These are phyloP conservation scores for Pleoardoris graminearum DNA, from an alignment of 2,329 filamentous ascomycete species.

Conservation along the genomic window DNA sequence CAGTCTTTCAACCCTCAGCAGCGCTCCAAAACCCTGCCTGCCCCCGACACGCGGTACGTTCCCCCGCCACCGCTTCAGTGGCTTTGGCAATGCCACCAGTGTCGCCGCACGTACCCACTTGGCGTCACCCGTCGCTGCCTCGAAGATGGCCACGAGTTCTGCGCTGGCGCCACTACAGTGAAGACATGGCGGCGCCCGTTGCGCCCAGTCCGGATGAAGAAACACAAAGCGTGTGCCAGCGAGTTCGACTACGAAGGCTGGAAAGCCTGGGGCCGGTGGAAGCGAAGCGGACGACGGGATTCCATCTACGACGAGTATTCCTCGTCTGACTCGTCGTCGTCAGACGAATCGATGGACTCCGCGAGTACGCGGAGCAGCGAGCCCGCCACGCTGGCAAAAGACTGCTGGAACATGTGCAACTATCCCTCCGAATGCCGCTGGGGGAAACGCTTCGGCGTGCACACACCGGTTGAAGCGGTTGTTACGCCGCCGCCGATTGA, in stretches of 20 bases:
- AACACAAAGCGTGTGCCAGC: conserved; percentile 50
- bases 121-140: conserved; percentile 57
- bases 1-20: conserved; percentile 22
- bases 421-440: conserved; percentile 53
- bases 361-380: background rate
- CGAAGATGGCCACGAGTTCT: conserved; percentile 59
- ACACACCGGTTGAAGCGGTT: conserved; percentile 21
- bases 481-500: background rate
- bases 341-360: background rate
- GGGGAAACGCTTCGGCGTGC: conserved; percentile 35
- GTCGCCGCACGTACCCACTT: conserved; percentile 52
- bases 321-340: background rate
- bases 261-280: conserved; percentile 54
- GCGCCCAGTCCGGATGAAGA: conserved; percentile 17
- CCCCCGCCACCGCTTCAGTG: conserved; percentile 47
- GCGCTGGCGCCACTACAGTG: conserved; percentile 50
- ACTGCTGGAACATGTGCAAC: conserved; percentile 52
- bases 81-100: conserved; percentile 60
- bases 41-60: conserved; percentile 22
- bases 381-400: conserved; percentile 18
- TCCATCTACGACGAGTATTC: conserved; percentile 23
- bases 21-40: conserved; percentile 7
- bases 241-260: conserved; percentile 60
- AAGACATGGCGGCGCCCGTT: conserved; percentile 35
- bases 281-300: conserved; percentile 23